These are phyloP conservation scores for Mycena pura DNA, from an alignment of 768 basidiomycete species.

Conservation along the genomic window DNA sequence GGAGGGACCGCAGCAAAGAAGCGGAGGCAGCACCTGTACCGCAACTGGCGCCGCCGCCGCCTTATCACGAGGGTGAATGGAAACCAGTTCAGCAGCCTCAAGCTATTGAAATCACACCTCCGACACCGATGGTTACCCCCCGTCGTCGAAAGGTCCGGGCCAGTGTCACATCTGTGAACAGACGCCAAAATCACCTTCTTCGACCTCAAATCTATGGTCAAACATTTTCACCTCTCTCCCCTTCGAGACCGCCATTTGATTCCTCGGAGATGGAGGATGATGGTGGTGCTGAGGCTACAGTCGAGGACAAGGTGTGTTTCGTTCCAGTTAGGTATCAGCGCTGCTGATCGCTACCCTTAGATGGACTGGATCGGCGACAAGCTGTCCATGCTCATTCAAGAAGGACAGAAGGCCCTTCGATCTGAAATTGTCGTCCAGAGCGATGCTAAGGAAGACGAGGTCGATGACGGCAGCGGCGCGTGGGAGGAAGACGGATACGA, in stretches of 20 bases:
- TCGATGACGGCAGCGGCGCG: conserved; percentile 74
- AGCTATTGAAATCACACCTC: conserved; percentile 41
- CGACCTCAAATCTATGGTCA: conserved; percentile 25
- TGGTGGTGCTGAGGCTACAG: conserved; percentile 37
- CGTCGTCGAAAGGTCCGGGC: conserved; percentile 46
- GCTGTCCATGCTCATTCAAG: conserved; percentile 72
- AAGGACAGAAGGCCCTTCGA: conserved; percentile 79
- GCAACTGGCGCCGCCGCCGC: conserved; percentile 37
- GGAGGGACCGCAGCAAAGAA: conserved; percentile 78
- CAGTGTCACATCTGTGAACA: conserved; percentile 34
- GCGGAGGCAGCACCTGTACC: conserved; percentile 42
- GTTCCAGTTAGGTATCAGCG: neutral
- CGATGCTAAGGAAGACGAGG: conserved; percentile 75
- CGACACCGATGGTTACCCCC: conserved; percentile 37
- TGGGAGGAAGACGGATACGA: conserved; percentile 70
- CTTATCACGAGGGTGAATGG: conserved; percentile 31
- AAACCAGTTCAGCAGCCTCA: conserved; percentile 30
- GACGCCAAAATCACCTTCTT: conserved; percentile 39
- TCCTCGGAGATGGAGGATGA: conserved; percentile 39
- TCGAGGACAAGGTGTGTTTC: conserved; percentile 53
- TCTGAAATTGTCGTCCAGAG: conserved; percentile 82
- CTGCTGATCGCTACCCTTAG: conserved; percentile 36
- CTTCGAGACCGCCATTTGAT: conserved; percentile 53
- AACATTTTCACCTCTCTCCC: conserved; percentile 34
- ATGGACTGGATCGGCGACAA: conserved; percentile 87